Base-by-base conservation (phyloP, 2,329 filamentous ascomycete species). In the Cordyceps militaris region DNA sequence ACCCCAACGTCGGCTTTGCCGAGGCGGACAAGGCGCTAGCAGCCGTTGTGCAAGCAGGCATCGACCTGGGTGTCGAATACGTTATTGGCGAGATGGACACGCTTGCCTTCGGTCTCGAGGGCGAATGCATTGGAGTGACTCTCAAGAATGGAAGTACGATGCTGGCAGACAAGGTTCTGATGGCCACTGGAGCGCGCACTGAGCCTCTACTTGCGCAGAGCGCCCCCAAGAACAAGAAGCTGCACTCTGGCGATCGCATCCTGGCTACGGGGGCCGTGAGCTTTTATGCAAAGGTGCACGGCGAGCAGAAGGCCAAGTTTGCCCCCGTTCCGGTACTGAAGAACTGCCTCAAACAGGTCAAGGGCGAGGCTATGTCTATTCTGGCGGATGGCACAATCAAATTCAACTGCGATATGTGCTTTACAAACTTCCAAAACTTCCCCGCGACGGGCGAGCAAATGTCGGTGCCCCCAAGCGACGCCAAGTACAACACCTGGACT, bases 391-490 rank as follows among this genome's bases (percentile, higher is more conserved):
- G 79, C 1, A 71, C 79, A 2, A 73, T 86, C 59, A 86, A 86
- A 66, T 83, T 84, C 70, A 85, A 83, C 59, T 82, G 82, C 64
- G 75, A 83, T 51, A 74, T 77, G 21, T 82, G 80, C 56, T 80
- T 85, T 64, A 81, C 76, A 42, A 84, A 85, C 64, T 79, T 74
- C 7, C 66, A 75, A 24, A 70, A 69, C 0, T 74, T 75, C 60
- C 75, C 77, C 0, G 56, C 69, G 2, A 78, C 77, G 2, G 79
- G 79, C 2, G 74, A 78, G 60, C 69, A 67, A 50, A 80, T 86
- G 63, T 83, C 81, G 1, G 69, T 78, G 1, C 80, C 80, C 0
- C 77, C 78, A 2, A 63, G 71, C 19, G 65, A 67, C 9, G 66
- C 64, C 19, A 67, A 73, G 61, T 80, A 82, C 63, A 71, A 73